Conservation (phyloP, 2,329 filamentous ascomycete species). For the Colletotrichum lindemuthianum region DNA sequence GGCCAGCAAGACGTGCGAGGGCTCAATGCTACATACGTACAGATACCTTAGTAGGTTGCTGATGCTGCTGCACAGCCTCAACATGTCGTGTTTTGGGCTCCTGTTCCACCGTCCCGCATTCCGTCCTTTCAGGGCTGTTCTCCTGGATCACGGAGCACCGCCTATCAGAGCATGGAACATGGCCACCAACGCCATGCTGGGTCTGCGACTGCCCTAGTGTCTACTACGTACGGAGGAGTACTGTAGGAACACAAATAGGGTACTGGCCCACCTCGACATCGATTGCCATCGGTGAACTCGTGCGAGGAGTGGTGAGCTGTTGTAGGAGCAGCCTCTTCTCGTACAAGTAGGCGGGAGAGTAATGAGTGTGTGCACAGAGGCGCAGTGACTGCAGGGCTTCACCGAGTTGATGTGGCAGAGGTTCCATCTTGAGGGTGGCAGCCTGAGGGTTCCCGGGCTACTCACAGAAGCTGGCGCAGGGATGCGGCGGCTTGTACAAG, state of each 20-base stretch:
- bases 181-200: conserved; percentile 12
- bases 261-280: neutral
- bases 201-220: conserved; percentile 5
- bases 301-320: too few species aligned
- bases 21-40: too few species aligned
- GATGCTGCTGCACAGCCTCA: conserved; percentile 27
- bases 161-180: neutral
- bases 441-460: too few species aligned
- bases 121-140: conserved; percentile 1
- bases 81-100: conserved; percentile 19
- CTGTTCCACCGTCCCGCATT: conserved; percentile 22
- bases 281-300: too few species aligned
- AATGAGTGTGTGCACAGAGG: too few species aligned
- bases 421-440: too few species aligned
- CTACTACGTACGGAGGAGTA: too few species aligned
- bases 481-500: too few species aligned
- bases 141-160: neutral
- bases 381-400: too few species aligned
- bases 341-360: neutral
- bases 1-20: neutral
- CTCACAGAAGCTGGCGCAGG: too few species aligned
- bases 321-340: neutral
- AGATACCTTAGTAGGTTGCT: too few species aligned
- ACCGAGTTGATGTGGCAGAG: too few species aligned
- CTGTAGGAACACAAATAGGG: conserved; percentile 7